Evolutionary conservation across 2,329 filamentous ascomycete genomes (phyloP), one percentile per base, ranked within the genome.

Genomic region (Colletotrichum lindemuthianum): DNA sequence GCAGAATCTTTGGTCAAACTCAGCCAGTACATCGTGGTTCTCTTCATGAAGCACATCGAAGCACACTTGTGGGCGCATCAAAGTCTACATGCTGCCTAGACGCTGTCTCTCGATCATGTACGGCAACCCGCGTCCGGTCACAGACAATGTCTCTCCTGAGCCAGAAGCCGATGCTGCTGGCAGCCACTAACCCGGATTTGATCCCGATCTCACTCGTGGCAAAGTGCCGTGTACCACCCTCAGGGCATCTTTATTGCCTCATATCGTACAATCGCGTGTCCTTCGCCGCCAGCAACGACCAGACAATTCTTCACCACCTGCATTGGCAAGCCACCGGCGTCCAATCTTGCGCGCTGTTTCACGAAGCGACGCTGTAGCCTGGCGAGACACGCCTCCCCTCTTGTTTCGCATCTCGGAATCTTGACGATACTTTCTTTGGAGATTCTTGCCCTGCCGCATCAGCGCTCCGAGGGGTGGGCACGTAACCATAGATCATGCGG

Each of bases 401-500:
- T 49, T 57, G 63, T 48, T 43, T 56, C 36, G 40, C 58, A 44
- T 13, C 40, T 51, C 41, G 24, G 24, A 39, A 36, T 43, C 55
- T 51, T 50, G 37, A 13, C 16, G 41, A 15, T 11, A 45, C 8
- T 9, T 10, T 16, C n/a, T n/a, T 9, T n/a, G 43, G 37, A 40
- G n/a, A 53, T 33, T 12, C 40, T 12, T 13, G 8, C 50, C 40
- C 44, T 47, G 37, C 39, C 39, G 44, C 34, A 47, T 52, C 47
- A 53, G 34, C 33, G 8, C 51, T 39, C 33, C 40, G 52, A 43
- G 13, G 58, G 50, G 24, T 24, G 44, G 39, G 43, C 41, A 41
- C 50, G 58, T 50, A 36, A 57, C 40, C 13, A 60, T 65, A 58
- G 58, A 63, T 63, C 47, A 65, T 65, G 59, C 51, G 16, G 51